phyloP scores from a whole-genome alignment of 192 early-diverging fungal species.

The Chytriomyces confervae region DNA sequence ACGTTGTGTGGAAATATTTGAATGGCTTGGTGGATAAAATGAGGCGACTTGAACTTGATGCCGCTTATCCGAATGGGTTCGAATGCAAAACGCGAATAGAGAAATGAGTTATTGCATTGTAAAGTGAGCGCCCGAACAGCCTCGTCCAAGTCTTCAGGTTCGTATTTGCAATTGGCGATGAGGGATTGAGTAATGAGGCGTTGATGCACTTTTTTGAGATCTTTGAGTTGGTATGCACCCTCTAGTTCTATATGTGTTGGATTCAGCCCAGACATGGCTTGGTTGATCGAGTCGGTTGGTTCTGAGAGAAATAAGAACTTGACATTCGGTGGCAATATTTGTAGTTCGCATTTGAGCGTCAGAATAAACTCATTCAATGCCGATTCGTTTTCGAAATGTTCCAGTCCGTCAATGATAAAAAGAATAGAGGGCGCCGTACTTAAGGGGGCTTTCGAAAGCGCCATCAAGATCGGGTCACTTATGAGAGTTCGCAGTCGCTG shows the following conservation, averaged over 20 bases:
- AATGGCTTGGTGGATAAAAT: not conserved
- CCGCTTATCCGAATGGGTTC: conserved; percentile 2
- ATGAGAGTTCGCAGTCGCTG: conserved; percentile 18
- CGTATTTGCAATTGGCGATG: not conserved
- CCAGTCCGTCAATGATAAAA: conserved; percentile 29
- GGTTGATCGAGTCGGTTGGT: not conserved
- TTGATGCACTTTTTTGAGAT: not conserved
- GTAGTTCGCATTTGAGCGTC: not conserved
- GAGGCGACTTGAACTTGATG: not conserved
- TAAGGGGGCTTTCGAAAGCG: not conserved
- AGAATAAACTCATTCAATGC: conserved; percentile 8
- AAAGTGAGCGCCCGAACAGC: not conserved
- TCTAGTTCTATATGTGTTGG: conserved; percentile 22
- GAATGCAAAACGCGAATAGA: conserved; percentile 27
- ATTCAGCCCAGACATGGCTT: not conserved
- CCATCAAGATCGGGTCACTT: conserved; percentile 9
- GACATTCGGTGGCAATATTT: conserved; percentile 13
- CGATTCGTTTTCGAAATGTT: not conserved
- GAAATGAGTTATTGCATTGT: not conserved
- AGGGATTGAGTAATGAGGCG: not conserved
- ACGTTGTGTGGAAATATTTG: conserved; percentile 26
- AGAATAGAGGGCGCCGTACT: not conserved
- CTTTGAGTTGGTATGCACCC: conserved; percentile 19
- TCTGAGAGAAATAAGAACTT: conserved; percentile 15
- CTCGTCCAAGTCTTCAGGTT: conserved; percentile 19